Evolutionary conservation across 305 asterid species (phyloP).

Genomic region (Solanum hybrid): DNA sequence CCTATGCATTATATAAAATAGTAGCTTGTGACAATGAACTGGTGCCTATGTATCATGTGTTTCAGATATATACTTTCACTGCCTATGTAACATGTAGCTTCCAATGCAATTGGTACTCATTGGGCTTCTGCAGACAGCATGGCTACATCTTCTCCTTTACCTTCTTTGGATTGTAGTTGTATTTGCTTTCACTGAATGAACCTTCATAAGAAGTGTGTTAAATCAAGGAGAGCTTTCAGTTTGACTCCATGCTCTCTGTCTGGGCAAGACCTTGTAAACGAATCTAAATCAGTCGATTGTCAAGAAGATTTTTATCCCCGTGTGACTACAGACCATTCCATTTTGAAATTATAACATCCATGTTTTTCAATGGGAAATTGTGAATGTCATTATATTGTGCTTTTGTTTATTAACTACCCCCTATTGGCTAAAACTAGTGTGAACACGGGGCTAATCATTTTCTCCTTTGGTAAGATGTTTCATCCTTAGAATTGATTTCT

Average conservation of each 20-base stretch:
- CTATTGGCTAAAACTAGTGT: neutral
- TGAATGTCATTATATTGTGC: neutral
- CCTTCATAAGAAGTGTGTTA: neutral
- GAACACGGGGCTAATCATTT: neutral
- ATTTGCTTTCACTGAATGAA: neutral
- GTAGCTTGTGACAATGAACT: neutral
- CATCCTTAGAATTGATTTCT: neutral
- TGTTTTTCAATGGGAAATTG: neutral
- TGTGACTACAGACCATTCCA: neutral
- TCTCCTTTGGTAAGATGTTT: neutral
- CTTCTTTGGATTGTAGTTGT: neutral
- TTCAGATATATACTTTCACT: neutral
- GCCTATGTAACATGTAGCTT: neutral
- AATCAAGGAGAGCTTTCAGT: neutral
- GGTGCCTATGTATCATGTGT: neutral
- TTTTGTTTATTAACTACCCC: neutral
- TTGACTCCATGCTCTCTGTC: neutral
- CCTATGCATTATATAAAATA: neutral
- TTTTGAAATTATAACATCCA: neutral
- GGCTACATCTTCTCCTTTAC: neutral
- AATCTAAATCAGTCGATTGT: neutral
- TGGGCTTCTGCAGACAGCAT: neutral
- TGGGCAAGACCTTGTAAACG: neutral
- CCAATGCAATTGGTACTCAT: neutral
- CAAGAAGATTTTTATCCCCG: neutral